Percentiles rank a stretch among this genome's conserved stretches.
Evolutionary conservation across 306 rosid genomes (phyloP).

Genomic region (Vigna reflexopilosa): DNA sequence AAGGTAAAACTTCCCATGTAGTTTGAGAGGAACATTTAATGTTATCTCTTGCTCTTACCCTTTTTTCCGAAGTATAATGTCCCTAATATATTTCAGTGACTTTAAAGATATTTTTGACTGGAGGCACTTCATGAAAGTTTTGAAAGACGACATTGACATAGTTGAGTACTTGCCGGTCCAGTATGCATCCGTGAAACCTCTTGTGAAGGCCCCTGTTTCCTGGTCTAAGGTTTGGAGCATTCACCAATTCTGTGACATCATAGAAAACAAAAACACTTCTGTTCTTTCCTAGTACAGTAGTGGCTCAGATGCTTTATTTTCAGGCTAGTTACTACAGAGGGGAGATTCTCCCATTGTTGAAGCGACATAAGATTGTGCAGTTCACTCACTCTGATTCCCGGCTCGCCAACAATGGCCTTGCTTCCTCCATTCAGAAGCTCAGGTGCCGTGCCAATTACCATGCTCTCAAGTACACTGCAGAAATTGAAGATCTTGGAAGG

Average conservation of each 20-base stretch:
- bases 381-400: conserved; percentile 95
- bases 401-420: conserved; percentile 86
- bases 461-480: conserved; percentile 74
- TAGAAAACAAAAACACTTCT: not conserved
- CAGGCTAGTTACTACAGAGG: conserved; percentile 94
- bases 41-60: conserved; percentile 26
- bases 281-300: conserved; percentile 9
- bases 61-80: conserved; percentile 44
- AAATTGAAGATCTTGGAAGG: conserved; percentile 89
- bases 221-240: conserved; percentile 87
- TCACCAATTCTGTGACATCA: conserved; percentile 15
- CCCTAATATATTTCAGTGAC: conserved; percentile 70
- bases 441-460: conserved; percentile 91
- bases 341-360: conserved; percentile 77
- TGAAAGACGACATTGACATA: conserved; percentile 77
- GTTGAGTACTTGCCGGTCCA: conserved; percentile 77
- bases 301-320: conserved; percentile 52
- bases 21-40: conserved; percentile 1
- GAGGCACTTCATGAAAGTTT: conserved; percentile 82
- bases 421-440: conserved; percentile 82
- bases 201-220: conserved; percentile 87
- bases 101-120: conserved; percentile 97
- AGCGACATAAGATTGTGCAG: conserved; percentile 67
- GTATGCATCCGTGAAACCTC: conserved; percentile 62
- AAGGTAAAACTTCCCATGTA: conserved; percentile 57